Evolutionary conservation across 2,329 filamentous ascomycete genomes (phyloP).

Genomic region (Cytospora leucostoma): DNA sequence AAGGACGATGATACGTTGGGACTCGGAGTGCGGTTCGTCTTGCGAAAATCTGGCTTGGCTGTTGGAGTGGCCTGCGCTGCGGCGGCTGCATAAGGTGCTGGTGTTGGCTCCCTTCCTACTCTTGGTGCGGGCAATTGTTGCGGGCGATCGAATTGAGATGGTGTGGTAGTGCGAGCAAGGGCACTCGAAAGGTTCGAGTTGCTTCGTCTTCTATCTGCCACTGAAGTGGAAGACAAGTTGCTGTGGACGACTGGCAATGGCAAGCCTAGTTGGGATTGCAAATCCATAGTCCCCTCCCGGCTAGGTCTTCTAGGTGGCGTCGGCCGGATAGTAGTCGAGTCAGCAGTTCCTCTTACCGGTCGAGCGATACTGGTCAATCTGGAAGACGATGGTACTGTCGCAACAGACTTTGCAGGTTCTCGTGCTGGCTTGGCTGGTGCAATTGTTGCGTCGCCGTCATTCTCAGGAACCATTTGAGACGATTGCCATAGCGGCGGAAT

Average conservation of each 20-base stretch:
- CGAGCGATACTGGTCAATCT: conserved; percentile 33
- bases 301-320: conserved; percentile 63
- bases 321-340: conserved; percentile 37
- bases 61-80: conserved; percentile 18
- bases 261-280: conserved; percentile 57
- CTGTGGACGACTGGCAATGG: conserved; percentile 61
- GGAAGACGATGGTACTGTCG: conserved; percentile 30
- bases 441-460: conserved; percentile 40
- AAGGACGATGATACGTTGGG: conserved; percentile 57
- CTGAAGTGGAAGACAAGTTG: conserved; percentile 55
- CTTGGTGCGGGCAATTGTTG: conserved; percentile 34
- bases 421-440: conserved; percentile 43
- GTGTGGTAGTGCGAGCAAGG: conserved; percentile 36
- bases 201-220: conserved; percentile 52
- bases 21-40: conserved; percentile 50
- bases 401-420: conserved; percentile 32
- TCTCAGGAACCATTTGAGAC: conserved; percentile 55
- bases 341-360: conserved; percentile 31
- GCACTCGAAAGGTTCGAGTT: conserved; percentile 24
- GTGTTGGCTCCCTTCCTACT: conserved; percentile 40
- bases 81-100: conserved; percentile 33
- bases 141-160: conserved; percentile 38
- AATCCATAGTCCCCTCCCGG: conserved; percentile 65
- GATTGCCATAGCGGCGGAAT: conserved; percentile 65
- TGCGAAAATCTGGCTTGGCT: conserved; percentile 35